Evolutionary conservation across 768 basidiomycete genomes (phyloP).

Genomic region (Mycena kentingensis): DNA sequence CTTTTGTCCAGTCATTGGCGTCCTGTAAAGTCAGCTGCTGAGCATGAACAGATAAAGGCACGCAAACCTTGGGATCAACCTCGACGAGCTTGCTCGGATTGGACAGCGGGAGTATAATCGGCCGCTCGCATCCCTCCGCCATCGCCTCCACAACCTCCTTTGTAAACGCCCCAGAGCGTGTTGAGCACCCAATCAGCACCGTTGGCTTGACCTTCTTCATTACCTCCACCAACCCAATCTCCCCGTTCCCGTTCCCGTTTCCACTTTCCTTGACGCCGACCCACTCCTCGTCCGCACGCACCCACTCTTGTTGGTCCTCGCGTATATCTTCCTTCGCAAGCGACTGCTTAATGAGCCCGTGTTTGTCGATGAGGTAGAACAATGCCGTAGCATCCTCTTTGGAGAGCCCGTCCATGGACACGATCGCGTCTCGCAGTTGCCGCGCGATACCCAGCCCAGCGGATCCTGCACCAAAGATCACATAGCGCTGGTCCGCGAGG

Average conservation of each 20-base stretch:
- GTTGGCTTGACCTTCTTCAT: conserved; percentile 77
- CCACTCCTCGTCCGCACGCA: conserved; percentile 62
- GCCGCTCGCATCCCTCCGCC: conserved; percentile 67
- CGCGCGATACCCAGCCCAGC: conserved; percentile 76
- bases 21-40: too few relatives aligned
- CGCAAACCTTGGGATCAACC: conserved; percentile 65
- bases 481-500: conserved; percentile 72
- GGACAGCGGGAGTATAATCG: conserved; percentile 82
- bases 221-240: conserved; percentile 63
- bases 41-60: too few relatives aligned
- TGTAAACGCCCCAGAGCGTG: conserved; percentile 74
- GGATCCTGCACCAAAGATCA: conserved; percentile 80
- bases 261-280: conserved; percentile 36
- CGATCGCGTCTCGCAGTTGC: conserved; percentile 78
- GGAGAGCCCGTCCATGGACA: conserved; percentile 52
- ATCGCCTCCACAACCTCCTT: conserved; percentile 65
- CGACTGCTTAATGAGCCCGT: conserved; percentile 60
- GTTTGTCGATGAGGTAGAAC: conserved; percentile 76
- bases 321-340: conserved; percentile 46
- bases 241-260: conserved; percentile 41
- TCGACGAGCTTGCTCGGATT: conserved; percentile 82
- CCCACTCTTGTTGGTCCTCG: conserved; percentile 53
- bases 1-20: conserved; percentile 76
- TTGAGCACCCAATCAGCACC: conserved; percentile 83
- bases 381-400: conserved; percentile 58